A percentile compares a stretch with the other conserved stretches of the same genome.
Evolutionary conservation across 306 rosid species (phyloP).

Genomic region (Cucurbita pepo): DNA sequence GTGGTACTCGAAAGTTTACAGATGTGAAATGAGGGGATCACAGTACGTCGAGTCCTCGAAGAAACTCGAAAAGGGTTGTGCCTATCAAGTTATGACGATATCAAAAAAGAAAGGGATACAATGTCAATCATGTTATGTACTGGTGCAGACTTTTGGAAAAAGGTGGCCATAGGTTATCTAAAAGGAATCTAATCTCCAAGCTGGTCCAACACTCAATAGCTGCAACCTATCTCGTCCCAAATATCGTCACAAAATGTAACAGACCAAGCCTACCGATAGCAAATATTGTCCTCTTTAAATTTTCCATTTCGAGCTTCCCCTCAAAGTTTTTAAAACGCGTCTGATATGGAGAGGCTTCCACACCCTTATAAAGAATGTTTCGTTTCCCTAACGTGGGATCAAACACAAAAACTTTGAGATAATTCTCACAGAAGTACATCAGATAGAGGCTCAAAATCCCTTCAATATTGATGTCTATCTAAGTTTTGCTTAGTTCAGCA

Average conservation of each 20-base stretch:
- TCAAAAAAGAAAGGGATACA: background rate
- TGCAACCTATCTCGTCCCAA: background rate
- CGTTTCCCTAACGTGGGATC: no score
- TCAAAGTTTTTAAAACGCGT: no score
- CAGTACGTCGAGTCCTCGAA: background rate
- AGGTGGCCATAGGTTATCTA: background rate
- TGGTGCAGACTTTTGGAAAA: background rate
- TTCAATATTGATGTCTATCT: background rate
- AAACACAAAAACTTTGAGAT: background rate
- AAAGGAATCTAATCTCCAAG: background rate
- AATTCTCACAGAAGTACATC: background rate
- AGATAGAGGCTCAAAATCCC: background rate
- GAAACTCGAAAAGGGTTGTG: background rate
- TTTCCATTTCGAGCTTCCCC: no score
- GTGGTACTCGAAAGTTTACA: background rate
- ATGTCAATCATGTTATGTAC: background rate
- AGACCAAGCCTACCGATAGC: no score
- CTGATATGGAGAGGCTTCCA: no score
- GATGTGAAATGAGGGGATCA: background rate
- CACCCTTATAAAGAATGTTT: no score
- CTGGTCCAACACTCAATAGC: background rate
- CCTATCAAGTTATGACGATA: background rate
- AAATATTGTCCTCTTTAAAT: no score
- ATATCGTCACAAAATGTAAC: background rate
- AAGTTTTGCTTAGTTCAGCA: background rate